phyloP scores from a whole-genome alignment of 495 filamentous ascomycete genomes.

The Amniculicola lignicola region DNA sequence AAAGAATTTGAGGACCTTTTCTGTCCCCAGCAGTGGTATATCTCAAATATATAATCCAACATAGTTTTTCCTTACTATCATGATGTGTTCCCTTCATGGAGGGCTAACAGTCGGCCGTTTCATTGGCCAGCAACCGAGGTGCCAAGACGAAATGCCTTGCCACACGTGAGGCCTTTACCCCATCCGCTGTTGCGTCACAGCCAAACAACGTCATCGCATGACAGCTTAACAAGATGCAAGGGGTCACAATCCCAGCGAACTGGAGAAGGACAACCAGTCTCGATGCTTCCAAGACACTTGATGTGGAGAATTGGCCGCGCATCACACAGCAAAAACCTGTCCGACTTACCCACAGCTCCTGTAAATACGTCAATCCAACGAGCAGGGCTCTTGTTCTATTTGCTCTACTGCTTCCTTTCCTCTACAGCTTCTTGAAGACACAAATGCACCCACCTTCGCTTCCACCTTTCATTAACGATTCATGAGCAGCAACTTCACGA shows the following conservation, averaged over 20 bases:
- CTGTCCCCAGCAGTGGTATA: not conserved
- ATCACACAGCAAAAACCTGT: conserved; percentile 11
- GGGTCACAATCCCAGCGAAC: conserved; percentile 2
- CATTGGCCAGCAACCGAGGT: too few relatives aligned
- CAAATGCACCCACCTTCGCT: not conserved
- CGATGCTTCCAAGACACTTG: not conserved
- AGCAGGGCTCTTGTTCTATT: conserved; percentile 2
- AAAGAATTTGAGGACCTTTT: not conserved
- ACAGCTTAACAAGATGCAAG: not conserved
- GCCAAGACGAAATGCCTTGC: not conserved
- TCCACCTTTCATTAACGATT: not conserved
- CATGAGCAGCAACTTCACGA: not conserved
- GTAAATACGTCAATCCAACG: conserved; percentile 29
- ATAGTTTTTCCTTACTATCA: not conserved
- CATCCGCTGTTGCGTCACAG: not conserved
- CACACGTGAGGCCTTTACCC: not conserved
- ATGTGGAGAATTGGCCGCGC: conserved; percentile 8
- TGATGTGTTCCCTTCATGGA: not conserved
- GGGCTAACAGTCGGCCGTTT: not conserved
- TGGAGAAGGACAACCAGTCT: not conserved
- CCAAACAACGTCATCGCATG: conserved; percentile 4
- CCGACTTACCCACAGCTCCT: conserved; percentile 15
- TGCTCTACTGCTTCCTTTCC: not conserved
- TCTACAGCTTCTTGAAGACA: not conserved
- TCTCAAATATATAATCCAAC: not conserved